These are phyloP conservation scores for Dipteronia sinensis DNA, from an alignment of 345 rosid species.

Conservation along the genomic window DNA sequence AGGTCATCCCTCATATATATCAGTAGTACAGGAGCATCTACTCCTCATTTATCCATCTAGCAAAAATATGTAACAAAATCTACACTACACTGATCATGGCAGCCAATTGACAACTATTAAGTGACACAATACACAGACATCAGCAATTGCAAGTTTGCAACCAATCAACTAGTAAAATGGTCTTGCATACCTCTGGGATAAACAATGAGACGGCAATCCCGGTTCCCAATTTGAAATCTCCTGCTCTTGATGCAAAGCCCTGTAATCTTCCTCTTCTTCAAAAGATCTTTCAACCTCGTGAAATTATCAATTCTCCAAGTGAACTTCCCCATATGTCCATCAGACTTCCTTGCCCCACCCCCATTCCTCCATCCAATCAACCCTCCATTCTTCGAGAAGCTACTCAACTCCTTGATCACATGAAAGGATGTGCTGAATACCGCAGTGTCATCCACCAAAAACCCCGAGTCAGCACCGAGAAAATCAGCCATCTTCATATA, in stretches of 20 bases:
- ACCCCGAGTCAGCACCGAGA: slow-evolving; percentile 70
- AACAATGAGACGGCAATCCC: slow-evolving; percentile 97
- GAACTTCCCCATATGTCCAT: slow-evolving; percentile 88
- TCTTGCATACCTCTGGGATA: slow-evolving; percentile 92
- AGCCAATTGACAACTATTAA: background rate
- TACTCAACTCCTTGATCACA: slow-evolving; percentile 82
- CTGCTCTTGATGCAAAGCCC: slow-evolving; percentile 97
- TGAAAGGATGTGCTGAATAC: slow-evolving; percentile 93
- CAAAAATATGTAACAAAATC: background rate
- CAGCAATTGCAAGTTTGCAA: background rate
- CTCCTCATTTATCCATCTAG: slow-evolving; percentile 3
- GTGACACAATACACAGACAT: background rate
- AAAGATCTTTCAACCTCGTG: slow-evolving; percentile 85
- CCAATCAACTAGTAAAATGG: background rate
- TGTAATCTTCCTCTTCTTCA: slow-evolving; percentile 96
- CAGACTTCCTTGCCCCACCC: slow-evolving; percentile 75
- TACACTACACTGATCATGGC: background rate
- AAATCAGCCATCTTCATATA: slow-evolving; percentile 95
- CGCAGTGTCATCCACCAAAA: slow-evolving; percentile 80
- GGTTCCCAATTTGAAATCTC: slow-evolving; percentile 97
- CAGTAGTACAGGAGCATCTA: slow-evolving; percentile 2
- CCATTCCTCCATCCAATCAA: slow-evolving; percentile 62
- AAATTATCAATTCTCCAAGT: slow-evolving; percentile 93
- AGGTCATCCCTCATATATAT: background rate
- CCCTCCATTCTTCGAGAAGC: slow-evolving; percentile 70